These are phyloP conservation scores for Raddia distichophylla DNA, from an alignment of 176 grass and related monocot species.

Conservation along the genomic window DNA sequence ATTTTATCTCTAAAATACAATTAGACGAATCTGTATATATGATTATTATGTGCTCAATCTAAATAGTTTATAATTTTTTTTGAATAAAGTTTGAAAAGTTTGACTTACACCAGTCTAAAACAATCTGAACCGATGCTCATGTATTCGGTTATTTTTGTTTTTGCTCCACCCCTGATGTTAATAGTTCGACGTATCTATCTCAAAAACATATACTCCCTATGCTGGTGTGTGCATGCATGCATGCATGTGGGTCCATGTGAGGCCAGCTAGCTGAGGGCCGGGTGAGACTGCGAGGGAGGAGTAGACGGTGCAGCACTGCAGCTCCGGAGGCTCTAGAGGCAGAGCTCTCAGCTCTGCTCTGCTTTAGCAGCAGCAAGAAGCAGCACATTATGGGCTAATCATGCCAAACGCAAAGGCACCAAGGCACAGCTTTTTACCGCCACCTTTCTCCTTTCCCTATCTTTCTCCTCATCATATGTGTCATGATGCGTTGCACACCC, in stretches of 20 bases:
- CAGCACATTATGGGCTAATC: constrained; percentile 89
- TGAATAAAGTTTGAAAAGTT: too few species aligned
- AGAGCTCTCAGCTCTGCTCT: too few species aligned
- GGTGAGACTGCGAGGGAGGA: not conserved
- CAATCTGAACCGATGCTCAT: too few species aligned
- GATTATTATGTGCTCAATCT: too few species aligned
- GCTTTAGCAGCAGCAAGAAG: not conserved
- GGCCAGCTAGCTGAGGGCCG: not conserved
- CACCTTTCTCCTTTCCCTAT: constrained; percentile 31
- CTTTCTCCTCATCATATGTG: constrained; percentile 71
- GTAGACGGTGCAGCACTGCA: not conserved
- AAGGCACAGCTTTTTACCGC: constrained; percentile 66
- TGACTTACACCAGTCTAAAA: too few species aligned
- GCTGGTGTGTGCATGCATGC: not conserved
- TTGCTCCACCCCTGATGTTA: too few species aligned
- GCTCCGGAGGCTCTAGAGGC: not conserved
- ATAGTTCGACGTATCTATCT: too few species aligned
- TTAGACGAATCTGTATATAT: too few species aligned
- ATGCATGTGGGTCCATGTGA: constrained; percentile 22
- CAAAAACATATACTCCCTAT: too few species aligned
- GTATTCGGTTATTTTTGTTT: too few species aligned
- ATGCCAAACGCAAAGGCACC: constrained; percentile 89
- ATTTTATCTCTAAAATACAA: too few species aligned
- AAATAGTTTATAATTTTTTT: too few species aligned
- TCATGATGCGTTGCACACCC: constrained; percentile 52